A percentile compares a stretch with the other conserved stretches of the same genome.
Conservation (phyloP, 208 protist species). For the Acanthamoeba triangularis region DNA sequence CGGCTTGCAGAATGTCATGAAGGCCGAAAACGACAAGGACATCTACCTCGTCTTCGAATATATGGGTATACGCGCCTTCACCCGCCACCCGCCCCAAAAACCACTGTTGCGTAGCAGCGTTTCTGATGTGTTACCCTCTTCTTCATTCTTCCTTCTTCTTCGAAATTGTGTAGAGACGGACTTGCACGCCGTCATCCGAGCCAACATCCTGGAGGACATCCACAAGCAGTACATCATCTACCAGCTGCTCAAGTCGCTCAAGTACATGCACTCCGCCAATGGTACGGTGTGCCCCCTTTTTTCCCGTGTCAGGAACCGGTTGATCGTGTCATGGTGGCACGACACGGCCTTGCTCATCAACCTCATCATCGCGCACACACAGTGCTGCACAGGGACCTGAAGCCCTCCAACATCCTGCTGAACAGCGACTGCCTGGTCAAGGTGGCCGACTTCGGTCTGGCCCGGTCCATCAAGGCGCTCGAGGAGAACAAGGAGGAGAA, state of each 20-base stretch:
- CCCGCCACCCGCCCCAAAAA: background rate
- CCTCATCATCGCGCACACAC: background rate
- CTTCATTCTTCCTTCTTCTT: background rate
- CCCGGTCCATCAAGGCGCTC: constrained; percentile 95
- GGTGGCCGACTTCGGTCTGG: constrained; percentile 99
- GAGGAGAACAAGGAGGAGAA: constrained; percentile 93
- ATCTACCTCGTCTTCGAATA: constrained; percentile 99
- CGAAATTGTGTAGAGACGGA: constrained; percentile 89
- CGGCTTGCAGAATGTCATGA: constrained; percentile 97
- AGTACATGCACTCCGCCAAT: constrained; percentile 94
- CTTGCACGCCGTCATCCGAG: constrained; percentile 97
- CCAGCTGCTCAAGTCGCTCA: constrained; percentile 98
- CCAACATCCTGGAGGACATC: constrained; percentile 98
- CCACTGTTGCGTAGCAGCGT: background rate
- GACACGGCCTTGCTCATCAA: background rate
- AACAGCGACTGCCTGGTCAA: constrained; percentile 88
- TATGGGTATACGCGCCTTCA: constrained; percentile 91
- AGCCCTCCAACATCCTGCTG: constrained; percentile 77
- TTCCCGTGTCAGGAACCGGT: background rate
- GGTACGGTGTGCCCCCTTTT: background rate
- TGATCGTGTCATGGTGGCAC: background rate
- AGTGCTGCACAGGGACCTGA: constrained; percentile 73
- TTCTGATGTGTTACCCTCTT: constrained; percentile 53
- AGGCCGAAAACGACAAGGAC: constrained; percentile 98
- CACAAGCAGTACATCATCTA: constrained; percentile 99